Evolutionary conservation across 768 basidiomycete genomes (phyloP).

Genomic region (Pulveroboletus sp.): DNA sequence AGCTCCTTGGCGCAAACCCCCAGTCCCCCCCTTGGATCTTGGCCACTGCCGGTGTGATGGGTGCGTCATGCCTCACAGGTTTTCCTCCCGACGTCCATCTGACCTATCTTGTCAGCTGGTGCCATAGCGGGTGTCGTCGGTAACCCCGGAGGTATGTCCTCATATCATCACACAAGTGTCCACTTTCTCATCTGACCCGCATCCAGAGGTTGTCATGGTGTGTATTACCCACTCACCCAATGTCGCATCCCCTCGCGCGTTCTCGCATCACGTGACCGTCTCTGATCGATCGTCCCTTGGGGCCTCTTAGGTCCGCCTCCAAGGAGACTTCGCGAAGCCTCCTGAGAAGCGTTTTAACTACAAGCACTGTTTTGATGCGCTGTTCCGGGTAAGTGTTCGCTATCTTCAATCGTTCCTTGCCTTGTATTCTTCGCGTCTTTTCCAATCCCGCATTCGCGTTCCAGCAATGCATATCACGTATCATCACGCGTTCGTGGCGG

Average conservation of each 20-base stretch:
- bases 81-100: background rate
- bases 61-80: constrained; percentile 39
- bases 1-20: constrained; percentile 61
- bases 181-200: background rate
- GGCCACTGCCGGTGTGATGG: constrained; percentile 80
- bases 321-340: constrained; percentile 87
- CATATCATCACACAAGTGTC: background rate
- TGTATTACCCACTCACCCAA: constrained; percentile 6
- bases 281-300: too few species aligned
- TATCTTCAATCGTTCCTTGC: background rate
- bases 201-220: constrained; percentile 71
- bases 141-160: constrained; percentile 70
- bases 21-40: constrained; percentile 79
- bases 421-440: background rate
- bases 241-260: constrained; percentile 16
- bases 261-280: constrained; percentile 18
- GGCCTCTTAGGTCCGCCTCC: constrained; percentile 61
- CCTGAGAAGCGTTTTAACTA: constrained; percentile 88
- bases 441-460: too few species aligned
- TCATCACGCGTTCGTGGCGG: too few species aligned
- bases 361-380: constrained; percentile 83
- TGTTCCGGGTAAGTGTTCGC: constrained; percentile 67
- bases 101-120: constrained; percentile 51
- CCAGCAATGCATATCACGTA: too few species aligned
- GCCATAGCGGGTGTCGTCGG: constrained; percentile 85